Conservation (phyloP, 1,284 basidiomycete species). For the Tilletia caries region DNA sequence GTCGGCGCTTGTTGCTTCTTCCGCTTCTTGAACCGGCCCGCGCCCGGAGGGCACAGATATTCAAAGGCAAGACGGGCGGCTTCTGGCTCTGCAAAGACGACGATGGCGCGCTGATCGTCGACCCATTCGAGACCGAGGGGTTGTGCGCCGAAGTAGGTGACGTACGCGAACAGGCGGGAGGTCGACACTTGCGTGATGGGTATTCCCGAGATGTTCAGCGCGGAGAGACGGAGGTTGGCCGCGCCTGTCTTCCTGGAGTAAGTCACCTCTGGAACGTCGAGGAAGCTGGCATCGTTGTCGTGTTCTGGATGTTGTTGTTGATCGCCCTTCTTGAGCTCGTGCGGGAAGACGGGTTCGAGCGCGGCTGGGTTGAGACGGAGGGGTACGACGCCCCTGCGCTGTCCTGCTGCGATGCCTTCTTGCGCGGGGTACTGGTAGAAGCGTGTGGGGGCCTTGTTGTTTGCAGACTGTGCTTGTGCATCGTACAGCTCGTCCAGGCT, state of each 20-base stretch:
- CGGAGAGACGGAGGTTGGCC: slow-evolving; percentile 34
- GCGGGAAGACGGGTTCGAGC: slow-evolving; percentile 9
- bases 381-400: slow-evolving; percentile 27
- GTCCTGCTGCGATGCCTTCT: slow-evolving; percentile 34
- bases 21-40: neutral
- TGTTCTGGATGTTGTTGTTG: slow-evolving; percentile 17
- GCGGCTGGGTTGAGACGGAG: slow-evolving; percentile 14
- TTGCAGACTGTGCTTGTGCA: slow-evolving; percentile 14
- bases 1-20: neutral
- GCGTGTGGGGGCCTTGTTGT: neutral
- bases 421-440: slow-evolving; percentile 39
- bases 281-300: neutral
- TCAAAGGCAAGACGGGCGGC: slow-evolving; percentile 39
- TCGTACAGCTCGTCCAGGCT: neutral
- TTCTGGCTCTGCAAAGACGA: slow-evolving; percentile 42
- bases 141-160: slow-evolving; percentile 45
- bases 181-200: slow-evolving; percentile 52
- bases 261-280: slow-evolving; percentile 12
- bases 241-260: slow-evolving; percentile 27
- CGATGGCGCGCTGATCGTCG: slow-evolving; percentile 42
- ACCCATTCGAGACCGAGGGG: slow-evolving; percentile 52
- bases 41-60: slow-evolving; percentile 30
- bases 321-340: slow-evolving; percentile 21
- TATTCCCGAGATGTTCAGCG: slow-evolving; percentile 42
- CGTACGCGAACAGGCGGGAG: slow-evolving; percentile 48